Evolutionary conservation across 495 filamentous ascomycete species (phyloP).

Genomic region (Aspergillus taichungensis): DNA sequence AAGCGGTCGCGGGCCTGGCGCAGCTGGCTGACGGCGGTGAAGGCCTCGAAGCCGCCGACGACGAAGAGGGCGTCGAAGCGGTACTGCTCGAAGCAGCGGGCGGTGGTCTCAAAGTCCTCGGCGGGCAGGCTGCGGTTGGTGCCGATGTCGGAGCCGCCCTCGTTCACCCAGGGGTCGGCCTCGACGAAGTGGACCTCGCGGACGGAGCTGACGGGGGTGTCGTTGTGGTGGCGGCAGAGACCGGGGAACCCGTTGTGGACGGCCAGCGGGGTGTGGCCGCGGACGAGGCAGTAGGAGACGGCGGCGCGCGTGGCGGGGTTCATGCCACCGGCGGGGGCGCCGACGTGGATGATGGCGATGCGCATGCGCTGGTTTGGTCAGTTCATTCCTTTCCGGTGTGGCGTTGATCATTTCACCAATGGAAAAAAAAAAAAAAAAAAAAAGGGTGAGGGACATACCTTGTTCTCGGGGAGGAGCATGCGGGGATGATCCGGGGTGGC

Average conservation of each 20-base stretch:
- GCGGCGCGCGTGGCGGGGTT: constrained; percentile 93
- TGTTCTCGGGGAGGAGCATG: constrained; percentile 56
- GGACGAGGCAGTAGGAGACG: constrained; percentile 90
- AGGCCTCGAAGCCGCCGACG: constrained; percentile 95
- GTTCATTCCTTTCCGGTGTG: too few species aligned
- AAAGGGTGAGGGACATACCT: constrained; percentile 42
- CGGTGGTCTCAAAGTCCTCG: constrained; percentile 74
- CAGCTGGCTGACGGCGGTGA: constrained; percentile 81
- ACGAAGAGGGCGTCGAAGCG: constrained; percentile 86
- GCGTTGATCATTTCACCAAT: too few species aligned
- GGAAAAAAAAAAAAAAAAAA: too few species aligned
- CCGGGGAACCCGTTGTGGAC: constrained; percentile 98
- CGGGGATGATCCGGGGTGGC: constrained; percentile 60
- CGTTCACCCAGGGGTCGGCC: constrained; percentile 88
- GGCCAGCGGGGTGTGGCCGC: constrained; percentile 83
- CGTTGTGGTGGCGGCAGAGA: constrained; percentile 79
- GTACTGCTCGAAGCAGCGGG: constrained; percentile 75
- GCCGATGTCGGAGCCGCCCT: constrained; percentile 95
- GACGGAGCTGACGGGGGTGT: constrained; percentile 73
- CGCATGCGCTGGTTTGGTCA: constrained; percentile 59
- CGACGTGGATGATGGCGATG: constrained; percentile 93
- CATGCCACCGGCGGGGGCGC: constrained; percentile 97
- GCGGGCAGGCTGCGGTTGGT: constrained; percentile 88
- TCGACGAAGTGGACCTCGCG: constrained; percentile 85
- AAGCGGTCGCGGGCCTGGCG: constrained; percentile 70